Percentiles rank a stretch among this genome's conserved stretches.
Conservation (phyloP, 1,284 basidiomycete species). For the Meira miltonrushii region DNA sequence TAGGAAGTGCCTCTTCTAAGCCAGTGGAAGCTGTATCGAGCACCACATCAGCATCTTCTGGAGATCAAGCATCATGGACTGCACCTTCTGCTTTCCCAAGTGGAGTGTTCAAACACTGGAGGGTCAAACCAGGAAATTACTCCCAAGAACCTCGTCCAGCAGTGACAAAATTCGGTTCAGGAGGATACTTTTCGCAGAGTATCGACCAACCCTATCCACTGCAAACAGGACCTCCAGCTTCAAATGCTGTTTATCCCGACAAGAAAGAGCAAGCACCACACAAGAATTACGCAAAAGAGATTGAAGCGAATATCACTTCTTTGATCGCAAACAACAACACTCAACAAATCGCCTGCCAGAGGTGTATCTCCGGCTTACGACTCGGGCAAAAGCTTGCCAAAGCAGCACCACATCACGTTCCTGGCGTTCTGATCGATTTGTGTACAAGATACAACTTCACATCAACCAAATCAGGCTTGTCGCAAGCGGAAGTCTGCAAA, state of each 20-base stretch:
- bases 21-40: too few species aligned
- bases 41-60: not conserved
- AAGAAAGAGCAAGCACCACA: conserved; percentile 52
- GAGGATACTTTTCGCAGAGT: conserved; percentile 50
- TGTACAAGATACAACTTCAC: conserved; percentile 64
- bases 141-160: conserved; percentile 62
- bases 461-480: conserved; percentile 56
- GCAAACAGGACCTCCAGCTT: conserved; percentile 53
- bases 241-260: conserved; percentile 38
- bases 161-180: conserved; percentile 32
- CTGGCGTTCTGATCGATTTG: conserved; percentile 60
- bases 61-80: conserved; percentile 26
- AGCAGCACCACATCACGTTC: conserved; percentile 63
- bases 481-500: conserved; percentile 55
- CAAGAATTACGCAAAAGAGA: conserved; percentile 59
- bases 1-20: not conserved
- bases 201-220: conserved; percentile 63
- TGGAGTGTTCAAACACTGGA: conserved; percentile 56
- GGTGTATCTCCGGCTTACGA: conserved; percentile 63
- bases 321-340: conserved; percentile 27
- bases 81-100: conserved; percentile 46
- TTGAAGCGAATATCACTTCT: conserved; percentile 55
- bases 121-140: conserved; percentile 67
- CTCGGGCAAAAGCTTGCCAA: conserved; percentile 65
- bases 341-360: conserved; percentile 58